A percentile compares a stretch with the other conserved stretches of the same genome.
phyloP scores from a whole-genome alignment of 2,329 filamentous ascomycete species.

The Cercospora berteroae region DNA sequence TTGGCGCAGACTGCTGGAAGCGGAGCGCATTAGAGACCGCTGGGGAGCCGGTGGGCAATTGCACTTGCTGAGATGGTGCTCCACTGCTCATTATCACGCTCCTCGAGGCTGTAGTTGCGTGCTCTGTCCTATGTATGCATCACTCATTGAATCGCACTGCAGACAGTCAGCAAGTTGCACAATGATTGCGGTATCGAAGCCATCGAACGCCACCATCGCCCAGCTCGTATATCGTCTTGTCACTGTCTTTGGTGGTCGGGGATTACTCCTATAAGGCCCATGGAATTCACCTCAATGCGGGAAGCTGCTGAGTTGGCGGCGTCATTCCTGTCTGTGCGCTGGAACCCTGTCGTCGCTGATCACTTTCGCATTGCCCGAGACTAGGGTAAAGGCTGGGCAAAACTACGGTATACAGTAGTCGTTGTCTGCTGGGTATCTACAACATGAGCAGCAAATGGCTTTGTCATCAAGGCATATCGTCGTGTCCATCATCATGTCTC shows the following conservation, averaged over 20 bases:
- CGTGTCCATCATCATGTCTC: slow-evolving; percentile 7
- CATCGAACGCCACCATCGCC: slow-evolving; percentile 11
- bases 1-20: slow-evolving; percentile 1
- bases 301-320: neutral
- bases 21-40: neutral
- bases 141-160: neutral
- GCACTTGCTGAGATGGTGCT: neutral
- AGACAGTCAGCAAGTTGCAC: neutral
- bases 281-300: neutral
- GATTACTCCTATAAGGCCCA: neutral
- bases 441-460: neutral
- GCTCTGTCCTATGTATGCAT: neutral
- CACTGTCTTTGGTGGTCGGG: neutral
- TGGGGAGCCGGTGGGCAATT: neutral
- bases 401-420: neutral
- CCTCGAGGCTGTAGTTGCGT: neutral
- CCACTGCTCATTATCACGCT: neutral
- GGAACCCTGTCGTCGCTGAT: slow-evolving; percentile 1
- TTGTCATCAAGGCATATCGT: slow-evolving; percentile 2
- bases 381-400: slow-evolving; percentile 2
- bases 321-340: neutral
- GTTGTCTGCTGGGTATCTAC: slow-evolving; percentile 3
- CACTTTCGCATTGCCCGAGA: neutral
- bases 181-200: neutral
- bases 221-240: slow-evolving; percentile 8